Evolutionary conservation across 441 rosid species (phyloP), one percentile per base, ranked within the genome.

Genomic region (Populus hybrid): DNA sequence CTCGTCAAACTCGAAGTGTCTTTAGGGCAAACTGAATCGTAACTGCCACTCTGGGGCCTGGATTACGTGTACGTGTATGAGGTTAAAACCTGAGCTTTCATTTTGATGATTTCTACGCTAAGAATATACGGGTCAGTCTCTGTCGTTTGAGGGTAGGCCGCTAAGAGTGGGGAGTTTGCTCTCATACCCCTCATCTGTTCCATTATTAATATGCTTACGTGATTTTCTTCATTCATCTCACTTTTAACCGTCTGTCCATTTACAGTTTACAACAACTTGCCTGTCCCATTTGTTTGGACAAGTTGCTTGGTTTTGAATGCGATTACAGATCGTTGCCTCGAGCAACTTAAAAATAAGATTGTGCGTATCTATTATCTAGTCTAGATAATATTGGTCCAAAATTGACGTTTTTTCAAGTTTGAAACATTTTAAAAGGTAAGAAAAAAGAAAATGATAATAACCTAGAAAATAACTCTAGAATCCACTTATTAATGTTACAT

Each of bases 91-190:
- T 1, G 56, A 45, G 20, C 56, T 45, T 14, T 45, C 56, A 45
- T 45, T 45, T 45, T 75, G 88, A 88, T 88, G 81, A 82, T 86
- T 81, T 81, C 86, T 33, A 79, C 76, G 14, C 63, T 33, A n/a
- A 29, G 24, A 63, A 20, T 63, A 72, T 71, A 24, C 64, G 61
- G 80, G 56, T 69, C 80, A 66, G 65, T 75, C 64, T 75, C 70
- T 53, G 56, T 69, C 42, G 23, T 68, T 61, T 68, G 40, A 10
- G 18, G 24, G 67, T 8, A 3, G 63, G 4, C n/a, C 40, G 7
- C 4, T 33, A 2, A 11, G 29, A 23, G 31, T 21, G 0, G 21
- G 4, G 33, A 71, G 74, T 73, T 79, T 77, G 78, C 83, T 73
- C 56, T 69, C 24, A 26, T 18, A 24, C 69, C 0, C 74, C 73